Base-by-base conservation (phyloP, 768 basidiomycete species). In the Agaricus sinodeliciosus region DNA sequence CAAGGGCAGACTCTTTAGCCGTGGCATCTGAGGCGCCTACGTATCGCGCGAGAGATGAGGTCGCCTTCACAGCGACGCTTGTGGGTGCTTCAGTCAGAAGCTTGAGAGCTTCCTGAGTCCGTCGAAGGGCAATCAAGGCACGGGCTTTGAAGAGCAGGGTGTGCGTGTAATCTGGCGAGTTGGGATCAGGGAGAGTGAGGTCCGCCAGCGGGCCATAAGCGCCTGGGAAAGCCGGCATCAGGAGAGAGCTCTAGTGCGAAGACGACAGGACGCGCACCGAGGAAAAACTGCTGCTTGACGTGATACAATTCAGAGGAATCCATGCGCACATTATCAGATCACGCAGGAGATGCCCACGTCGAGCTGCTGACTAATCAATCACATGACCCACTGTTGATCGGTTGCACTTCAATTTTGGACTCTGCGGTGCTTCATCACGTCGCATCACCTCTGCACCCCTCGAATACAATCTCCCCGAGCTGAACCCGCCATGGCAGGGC, bases 71-170 rank as follows among this genome's bases (percentile, higher is more conserved):
- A 0, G 86, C 74, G 40, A 88, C 72, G 60, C 84, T 83, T 51
- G 86, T 85, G 0, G 80, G 68, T 28, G 75, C 77, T 16, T 67
- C 60, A 41, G 83, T 79, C 19, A 90, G 62, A 28, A 91, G 63
- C 28, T 78, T 67, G 27, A 81, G 62, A 1, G 82, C 87, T 3
- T 77, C 70, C 42, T 77, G 62, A 5, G 85, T 67, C 55, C 87
- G 72, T 44, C 80, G 72, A 3, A 87, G 76, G 1, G 90, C 89
- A 51, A 94, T 81, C 59, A 81, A 74, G 1, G 90, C 81, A 52
- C 91, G 85, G 35, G 86, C 82, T 68, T 87, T 80, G 73, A 90
- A 92, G 26, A 92, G 68, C n/a, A 88, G 61, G 4, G 76, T 78
- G 3, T 81, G 77, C 9, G 69, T 67, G 64, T 85, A 87, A 59